phyloP scores from a whole-genome alignment of 2,329 filamentous ascomycete species.

The Mollisia scopiformis region DNA sequence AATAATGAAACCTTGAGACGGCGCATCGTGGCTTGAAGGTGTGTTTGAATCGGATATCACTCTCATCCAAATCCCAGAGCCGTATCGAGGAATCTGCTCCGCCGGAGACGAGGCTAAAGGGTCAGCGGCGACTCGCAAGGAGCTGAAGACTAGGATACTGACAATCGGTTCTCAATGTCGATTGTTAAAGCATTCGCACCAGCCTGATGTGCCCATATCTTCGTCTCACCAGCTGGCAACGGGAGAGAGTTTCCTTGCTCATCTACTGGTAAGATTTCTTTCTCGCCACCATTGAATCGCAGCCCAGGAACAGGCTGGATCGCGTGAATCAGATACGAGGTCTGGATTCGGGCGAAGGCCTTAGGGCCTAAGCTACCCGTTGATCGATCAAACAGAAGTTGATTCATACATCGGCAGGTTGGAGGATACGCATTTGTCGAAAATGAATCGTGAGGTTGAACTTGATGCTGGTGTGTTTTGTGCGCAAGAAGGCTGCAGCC shows the following conservation, averaged over 20 bases:
- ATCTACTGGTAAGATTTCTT: constrained; percentile 29
- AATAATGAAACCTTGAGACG: constrained; percentile 44
- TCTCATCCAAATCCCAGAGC: constrained; percentile 82
- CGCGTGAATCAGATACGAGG: constrained; percentile 67
- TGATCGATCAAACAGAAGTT: constrained; percentile 75
- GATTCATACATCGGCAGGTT: constrained; percentile 67
- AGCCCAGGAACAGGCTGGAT: constrained; percentile 69
- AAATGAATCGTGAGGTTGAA: too few species aligned
- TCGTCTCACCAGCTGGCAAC: constrained; percentile 11
- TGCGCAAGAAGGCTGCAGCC: not conserved
- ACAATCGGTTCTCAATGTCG: constrained; percentile 82
- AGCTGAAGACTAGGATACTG: constrained; percentile 32
- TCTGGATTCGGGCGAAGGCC: constrained; percentile 67
- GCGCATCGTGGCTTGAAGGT: constrained; percentile 58
- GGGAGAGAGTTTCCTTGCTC: not conserved
- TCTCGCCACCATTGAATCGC: constrained; percentile 68
- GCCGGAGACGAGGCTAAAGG: constrained; percentile 73
- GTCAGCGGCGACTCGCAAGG: constrained; percentile 10
- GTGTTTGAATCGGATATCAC: constrained; percentile 43
- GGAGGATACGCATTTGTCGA: not conserved
- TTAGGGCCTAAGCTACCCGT: constrained; percentile 67
- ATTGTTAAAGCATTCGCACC: constrained; percentile 81
- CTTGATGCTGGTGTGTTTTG: too few species aligned
- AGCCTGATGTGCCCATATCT: constrained; percentile 68
- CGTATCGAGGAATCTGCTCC: constrained; percentile 84